phyloP scores from a whole-genome alignment of 768 basidiomycete species.

The Russula abietina region DNA sequence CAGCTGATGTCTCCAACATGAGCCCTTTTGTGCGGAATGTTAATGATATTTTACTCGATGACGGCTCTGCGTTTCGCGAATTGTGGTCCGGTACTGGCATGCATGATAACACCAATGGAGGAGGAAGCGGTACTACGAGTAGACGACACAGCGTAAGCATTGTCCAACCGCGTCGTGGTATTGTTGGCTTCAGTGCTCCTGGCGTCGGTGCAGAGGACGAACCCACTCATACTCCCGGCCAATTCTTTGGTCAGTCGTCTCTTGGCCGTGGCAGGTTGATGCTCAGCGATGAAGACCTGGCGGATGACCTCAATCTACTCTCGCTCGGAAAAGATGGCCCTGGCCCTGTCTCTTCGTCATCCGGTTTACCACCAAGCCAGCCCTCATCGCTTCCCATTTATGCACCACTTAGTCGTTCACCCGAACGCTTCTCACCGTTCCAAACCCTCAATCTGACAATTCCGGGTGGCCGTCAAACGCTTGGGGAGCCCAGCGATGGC shows the following conservation, averaged over 20 bases:
- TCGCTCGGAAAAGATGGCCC: conserved; percentile 46
- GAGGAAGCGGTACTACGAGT: conserved; percentile 76
- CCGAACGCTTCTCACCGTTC: conserved; percentile 50
- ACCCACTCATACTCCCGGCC: conserved; percentile 31
- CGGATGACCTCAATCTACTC: conserved; percentile 59
- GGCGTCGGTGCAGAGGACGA: conserved; percentile 43
- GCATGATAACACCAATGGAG: conserved; percentile 56
- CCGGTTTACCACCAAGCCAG: conserved; percentile 54
- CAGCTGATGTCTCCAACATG: conserved; percentile 66
- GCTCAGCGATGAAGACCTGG: conserved; percentile 76
- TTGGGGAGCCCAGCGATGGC: conserved; percentile 59
- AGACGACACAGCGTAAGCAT: conserved; percentile 78
- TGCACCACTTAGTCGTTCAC: conserved; percentile 54
- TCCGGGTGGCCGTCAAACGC: conserved; percentile 44
- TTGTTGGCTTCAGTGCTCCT: conserved; percentile 65
- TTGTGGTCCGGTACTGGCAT: conserved; percentile 69
- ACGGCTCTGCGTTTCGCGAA: conserved; percentile 64
- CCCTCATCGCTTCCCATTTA: conserved; percentile 75
- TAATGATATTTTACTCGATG: conserved; percentile 68
- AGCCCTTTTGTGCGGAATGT: conserved; percentile 83
- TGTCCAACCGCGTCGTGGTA: conserved; percentile 64
- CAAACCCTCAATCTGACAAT: conserved; percentile 59
- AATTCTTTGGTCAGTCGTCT: conserved; percentile 31
- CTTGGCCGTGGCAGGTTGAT: conserved; percentile 50
- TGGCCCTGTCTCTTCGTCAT: conserved; percentile 32